Evolutionary conservation across 176 grass and related monocot genomes (phyloP).

Genomic region (Triticum dicoccoides): DNA sequence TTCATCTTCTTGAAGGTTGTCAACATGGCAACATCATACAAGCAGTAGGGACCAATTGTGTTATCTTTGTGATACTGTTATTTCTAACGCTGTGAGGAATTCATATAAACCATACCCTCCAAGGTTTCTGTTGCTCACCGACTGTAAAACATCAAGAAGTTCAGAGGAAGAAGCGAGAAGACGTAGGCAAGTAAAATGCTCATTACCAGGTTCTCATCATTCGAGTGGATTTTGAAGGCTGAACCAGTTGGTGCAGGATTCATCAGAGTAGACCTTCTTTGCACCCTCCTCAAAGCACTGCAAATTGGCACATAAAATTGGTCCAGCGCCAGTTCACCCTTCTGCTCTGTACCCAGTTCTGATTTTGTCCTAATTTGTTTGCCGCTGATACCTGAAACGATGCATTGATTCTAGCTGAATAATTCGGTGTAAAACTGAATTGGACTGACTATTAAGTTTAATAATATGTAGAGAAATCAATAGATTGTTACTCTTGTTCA

Average conservation of each 20-base stretch:
- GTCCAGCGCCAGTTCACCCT: constrained; percentile 47
- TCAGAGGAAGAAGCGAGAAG: neutral
- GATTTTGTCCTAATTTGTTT: constrained; percentile 31
- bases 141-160: constrained; percentile 20
- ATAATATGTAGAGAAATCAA: neutral
- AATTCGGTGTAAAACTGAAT: neutral
- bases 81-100: constrained; percentile 36
- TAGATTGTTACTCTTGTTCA: neutral
- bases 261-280: constrained; percentile 47
- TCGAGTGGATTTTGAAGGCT: constrained; percentile 58
- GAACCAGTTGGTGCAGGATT: constrained; percentile 36
- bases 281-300: constrained; percentile 58
- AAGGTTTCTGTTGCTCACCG: constrained; percentile 17
- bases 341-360: constrained; percentile 32
- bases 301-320: neutral
- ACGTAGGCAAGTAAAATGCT: constrained; percentile 10
- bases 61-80: constrained; percentile 25
- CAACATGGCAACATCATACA: constrained; percentile 58
- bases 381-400: constrained; percentile 45
- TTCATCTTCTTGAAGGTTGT: constrained; percentile 34
- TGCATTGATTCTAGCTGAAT: neutral
- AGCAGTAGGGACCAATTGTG: constrained; percentile 14
- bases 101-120: constrained; percentile 47
- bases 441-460: neutral
- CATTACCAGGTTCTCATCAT: constrained; percentile 23